Evolutionary conservation across 2,329 filamentous ascomycete species (phyloP).

Genomic region (Colletotrichum chlorophyti): DNA sequence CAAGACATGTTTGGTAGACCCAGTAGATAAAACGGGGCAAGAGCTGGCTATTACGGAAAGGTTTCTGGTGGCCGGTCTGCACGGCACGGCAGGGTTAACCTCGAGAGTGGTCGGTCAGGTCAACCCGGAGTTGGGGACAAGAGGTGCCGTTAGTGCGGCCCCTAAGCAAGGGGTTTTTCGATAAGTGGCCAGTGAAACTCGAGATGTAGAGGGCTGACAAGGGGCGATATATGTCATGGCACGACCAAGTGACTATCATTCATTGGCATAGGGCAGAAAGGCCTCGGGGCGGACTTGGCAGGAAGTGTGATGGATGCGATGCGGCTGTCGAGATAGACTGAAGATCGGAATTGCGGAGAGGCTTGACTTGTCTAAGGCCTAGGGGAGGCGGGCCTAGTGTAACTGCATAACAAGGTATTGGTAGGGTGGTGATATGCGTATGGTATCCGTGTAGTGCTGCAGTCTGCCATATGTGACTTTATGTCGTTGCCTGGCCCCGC

Average conservation of each 20-base stretch:
- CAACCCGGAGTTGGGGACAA: conserved; percentile 22
- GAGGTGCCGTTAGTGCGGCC: conserved; percentile 9
- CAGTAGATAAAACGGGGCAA: conserved; percentile 28
- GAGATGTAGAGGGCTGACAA: conserved; percentile 3
- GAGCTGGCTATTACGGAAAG: conserved; percentile 17
- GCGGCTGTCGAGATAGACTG: conserved; percentile 25
- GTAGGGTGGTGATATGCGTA: too few species aligned
- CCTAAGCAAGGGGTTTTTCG: conserved; percentile 11
- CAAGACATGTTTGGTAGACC: conserved; percentile 27
- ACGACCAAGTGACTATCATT: conserved; percentile 1
- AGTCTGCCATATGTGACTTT: too few species aligned
- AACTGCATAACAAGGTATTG: too few species aligned
- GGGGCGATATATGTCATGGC: conserved; percentile 18
- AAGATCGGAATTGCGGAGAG: conserved; percentile 30
- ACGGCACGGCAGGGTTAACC: conserved; percentile 21
- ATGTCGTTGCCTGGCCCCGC: conserved; percentile 28
- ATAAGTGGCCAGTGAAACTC: conserved; percentile 9
- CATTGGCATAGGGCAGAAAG: conserved; percentile 11
- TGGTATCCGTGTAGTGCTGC: too few species aligned
- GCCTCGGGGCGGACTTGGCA: conserved; percentile 26
- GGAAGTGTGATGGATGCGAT: too few species aligned
- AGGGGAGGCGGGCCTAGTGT: too few species aligned
- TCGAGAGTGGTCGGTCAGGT: conserved; percentile 13
- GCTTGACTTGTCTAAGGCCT: conserved; percentile 26
- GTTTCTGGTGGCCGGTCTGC: conserved; percentile 17